These are phyloP conservation scores for Diplodia corticola DNA, from an alignment of 2,329 filamentous ascomycete species.

Conservation along the genomic window DNA sequence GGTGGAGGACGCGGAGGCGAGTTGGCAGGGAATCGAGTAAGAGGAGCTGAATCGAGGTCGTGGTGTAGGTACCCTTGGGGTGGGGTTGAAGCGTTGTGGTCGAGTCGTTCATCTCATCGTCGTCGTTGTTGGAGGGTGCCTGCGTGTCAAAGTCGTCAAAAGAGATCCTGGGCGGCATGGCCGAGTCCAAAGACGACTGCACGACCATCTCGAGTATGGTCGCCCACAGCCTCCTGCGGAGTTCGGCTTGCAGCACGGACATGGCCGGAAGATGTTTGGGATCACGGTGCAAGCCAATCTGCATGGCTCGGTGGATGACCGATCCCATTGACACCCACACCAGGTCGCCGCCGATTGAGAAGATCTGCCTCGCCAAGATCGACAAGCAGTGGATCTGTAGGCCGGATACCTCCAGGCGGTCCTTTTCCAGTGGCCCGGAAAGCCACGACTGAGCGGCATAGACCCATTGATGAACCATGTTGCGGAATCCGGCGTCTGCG, in stretches of 20 bases:
- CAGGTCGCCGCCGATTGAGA: slow-evolving; percentile 35
- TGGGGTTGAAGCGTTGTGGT: slow-evolving; percentile 21
- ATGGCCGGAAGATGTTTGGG: slow-evolving; percentile 39
- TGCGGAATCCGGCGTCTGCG: neutral
- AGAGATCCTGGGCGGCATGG: slow-evolving; percentile 32
- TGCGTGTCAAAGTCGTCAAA: slow-evolving; percentile 36
- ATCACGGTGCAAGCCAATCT: slow-evolving; percentile 46
- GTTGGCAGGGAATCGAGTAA: slow-evolving; percentile 26
- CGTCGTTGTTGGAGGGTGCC: slow-evolving; percentile 27
- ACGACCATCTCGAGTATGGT: slow-evolving; percentile 46
- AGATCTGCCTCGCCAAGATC: slow-evolving; percentile 37
- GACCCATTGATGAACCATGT: slow-evolving; percentile 18
- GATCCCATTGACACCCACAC: slow-evolving; percentile 41
- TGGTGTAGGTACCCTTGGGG: neutral
- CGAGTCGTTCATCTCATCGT: slow-evolving; percentile 30
- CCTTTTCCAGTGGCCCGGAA: slow-evolving; percentile 35
- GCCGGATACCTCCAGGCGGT: slow-evolving; percentile 32
- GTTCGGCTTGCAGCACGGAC: slow-evolving; percentile 40
- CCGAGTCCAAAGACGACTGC: slow-evolving; percentile 29
- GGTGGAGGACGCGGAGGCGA: slow-evolving; percentile 26
- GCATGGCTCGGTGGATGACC: slow-evolving; percentile 44
- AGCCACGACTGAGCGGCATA: slow-evolving; percentile 38
- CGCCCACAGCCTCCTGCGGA: slow-evolving; percentile 49
- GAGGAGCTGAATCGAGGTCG: slow-evolving; percentile 26
- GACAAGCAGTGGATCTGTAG: slow-evolving; percentile 39